These are phyloP conservation scores for Lodderomyces metapsilosis DNA, from an alignment of 1,139 yeast genomes.

Conservation along the genomic window DNA sequence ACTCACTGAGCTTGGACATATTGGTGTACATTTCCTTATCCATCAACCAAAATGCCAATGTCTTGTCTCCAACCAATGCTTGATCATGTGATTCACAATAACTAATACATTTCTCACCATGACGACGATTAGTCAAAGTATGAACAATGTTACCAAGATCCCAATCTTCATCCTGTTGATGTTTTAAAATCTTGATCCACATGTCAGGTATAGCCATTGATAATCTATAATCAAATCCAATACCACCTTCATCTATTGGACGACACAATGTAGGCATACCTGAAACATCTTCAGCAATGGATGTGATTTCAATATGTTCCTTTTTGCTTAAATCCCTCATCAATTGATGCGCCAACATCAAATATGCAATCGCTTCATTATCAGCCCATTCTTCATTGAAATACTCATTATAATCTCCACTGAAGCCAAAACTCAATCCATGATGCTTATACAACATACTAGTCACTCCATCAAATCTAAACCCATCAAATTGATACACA, in stretches of 20 bases:
- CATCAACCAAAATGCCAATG: slow-evolving; percentile 97
- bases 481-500: slow-evolving; percentile 87
- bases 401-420: slow-evolving; percentile 92
- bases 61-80: slow-evolving; percentile 95
- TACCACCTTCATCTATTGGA: slow-evolving; percentile 73
- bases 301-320: slow-evolving; percentile 53
- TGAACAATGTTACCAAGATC: slow-evolving; percentile 76
- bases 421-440: slow-evolving; percentile 85
- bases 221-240: slow-evolving; percentile 88
- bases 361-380: slow-evolving; percentile 78
- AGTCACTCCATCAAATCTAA: slow-evolving; percentile 95
- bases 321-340: slow-evolving; percentile 51
- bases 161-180: slow-evolving; percentile 86
- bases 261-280: slow-evolving; percentile 96
- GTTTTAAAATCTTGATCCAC: slow-evolving; percentile 96
- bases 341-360: slow-evolving; percentile 84
- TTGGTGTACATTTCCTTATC: slow-evolving; percentile 97
- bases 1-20: slow-evolving; percentile 75
- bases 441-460: slow-evolving; percentile 90
- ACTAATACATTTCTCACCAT: slow-evolving; percentile 85
- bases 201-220: slow-evolving; percentile 98
- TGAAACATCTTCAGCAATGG: slow-evolving; percentile 95
- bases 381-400: slow-evolving; percentile 78
- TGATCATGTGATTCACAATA: slow-evolving; percentile 97
- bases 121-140: slow-evolving; percentile 85